Percentiles rank a stretch among this genome's conserved stretches.
Conservation (phyloP, 116 monocot genomes). For the Trichopus zeylanicus region DNA sequence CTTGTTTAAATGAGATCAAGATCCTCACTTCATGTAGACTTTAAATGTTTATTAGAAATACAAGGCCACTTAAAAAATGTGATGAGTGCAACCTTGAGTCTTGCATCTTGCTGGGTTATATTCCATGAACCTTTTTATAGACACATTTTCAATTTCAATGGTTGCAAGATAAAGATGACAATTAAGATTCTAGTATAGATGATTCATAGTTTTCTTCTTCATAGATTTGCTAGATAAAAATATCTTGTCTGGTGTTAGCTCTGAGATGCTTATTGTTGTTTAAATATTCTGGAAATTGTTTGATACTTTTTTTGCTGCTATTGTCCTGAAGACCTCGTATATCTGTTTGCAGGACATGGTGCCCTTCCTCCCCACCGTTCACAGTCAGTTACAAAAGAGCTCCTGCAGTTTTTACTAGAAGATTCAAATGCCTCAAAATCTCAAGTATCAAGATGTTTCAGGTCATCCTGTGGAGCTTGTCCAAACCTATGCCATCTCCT, state of each 20-base stretch:
- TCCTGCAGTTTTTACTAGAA: constrained; percentile 78
- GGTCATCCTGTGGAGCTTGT: constrained; percentile 41
- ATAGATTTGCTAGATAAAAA: neutral
- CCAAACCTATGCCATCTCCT: constrained; percentile 77
- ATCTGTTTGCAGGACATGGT: constrained; percentile 71
- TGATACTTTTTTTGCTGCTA: too few relatives aligned
- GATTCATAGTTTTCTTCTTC: neutral
- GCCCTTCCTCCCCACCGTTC: constrained; percentile 44
- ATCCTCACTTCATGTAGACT: too few relatives aligned
- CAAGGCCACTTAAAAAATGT: too few relatives aligned
- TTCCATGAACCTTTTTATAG: too few relatives aligned
- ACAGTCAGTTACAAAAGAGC: constrained; percentile 56
- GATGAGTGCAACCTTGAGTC: too few relatives aligned
- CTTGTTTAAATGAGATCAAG: too few relatives aligned
- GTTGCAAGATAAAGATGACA: too few relatives aligned
- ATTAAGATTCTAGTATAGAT: neutral
- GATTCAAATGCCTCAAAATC: constrained; percentile 53
- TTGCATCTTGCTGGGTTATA: too few relatives aligned
- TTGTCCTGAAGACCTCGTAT: neutral
- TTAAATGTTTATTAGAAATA: too few relatives aligned
- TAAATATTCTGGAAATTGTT: neutral
- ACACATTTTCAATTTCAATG: too few relatives aligned
- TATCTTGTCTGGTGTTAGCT: neutral
- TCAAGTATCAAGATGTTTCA: constrained; percentile 38
- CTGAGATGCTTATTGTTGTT: neutral